A percentile compares a stretch with the other conserved stretches of the same genome.
Evolutionary conservation across 768 basidiomycete genomes (phyloP).

Genomic region (Boletus reticulatus): DNA sequence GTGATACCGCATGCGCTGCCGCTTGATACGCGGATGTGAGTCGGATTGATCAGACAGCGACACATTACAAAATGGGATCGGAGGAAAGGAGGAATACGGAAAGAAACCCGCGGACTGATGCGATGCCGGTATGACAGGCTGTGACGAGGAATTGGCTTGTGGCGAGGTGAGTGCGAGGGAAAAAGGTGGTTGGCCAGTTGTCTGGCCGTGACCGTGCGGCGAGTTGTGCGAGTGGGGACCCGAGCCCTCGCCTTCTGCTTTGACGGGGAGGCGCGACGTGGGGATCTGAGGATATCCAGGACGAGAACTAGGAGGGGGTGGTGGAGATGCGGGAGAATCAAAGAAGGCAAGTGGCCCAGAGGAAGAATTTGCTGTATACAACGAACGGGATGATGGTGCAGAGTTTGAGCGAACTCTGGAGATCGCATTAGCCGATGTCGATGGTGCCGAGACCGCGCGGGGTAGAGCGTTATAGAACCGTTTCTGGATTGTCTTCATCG

Average conservation of each 20-base stretch:
- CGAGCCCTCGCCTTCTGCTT: constrained; percentile 45
- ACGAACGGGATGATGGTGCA: constrained; percentile 37
- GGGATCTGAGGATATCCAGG: constrained; percentile 40
- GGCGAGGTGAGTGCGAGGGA: constrained; percentile 46
- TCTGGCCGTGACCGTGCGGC: constrained; percentile 35
- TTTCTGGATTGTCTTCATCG: constrained; percentile 52
- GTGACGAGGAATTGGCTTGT: constrained; percentile 33
- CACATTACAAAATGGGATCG: constrained; percentile 28
- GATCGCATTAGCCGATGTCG: constrained; percentile 30
- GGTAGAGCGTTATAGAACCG: constrained; percentile 47
- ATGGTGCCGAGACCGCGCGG: constrained; percentile 29
- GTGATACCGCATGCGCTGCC: constrained; percentile 39
- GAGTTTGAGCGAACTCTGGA: constrained; percentile 47
- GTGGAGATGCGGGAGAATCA: constrained; percentile 36
- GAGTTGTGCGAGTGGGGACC: constrained; percentile 30
- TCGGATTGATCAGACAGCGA: constrained; percentile 25
- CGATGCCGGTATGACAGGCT: constrained; percentile 27
- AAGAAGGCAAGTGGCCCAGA: constrained; percentile 39
- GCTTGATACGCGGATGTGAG: constrained; percentile 31
- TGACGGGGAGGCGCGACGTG: constrained; percentile 43
- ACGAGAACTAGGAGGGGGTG: constrained; percentile 40
- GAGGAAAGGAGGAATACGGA: constrained; percentile 34
- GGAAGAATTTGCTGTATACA: constrained; percentile 38
- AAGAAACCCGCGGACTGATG: constrained; percentile 36
- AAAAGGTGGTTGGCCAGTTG: constrained; percentile 34